Conservation (phyloP, 495 filamentous ascomycete species). For the Hypoxylon lenormandii region DNA sequence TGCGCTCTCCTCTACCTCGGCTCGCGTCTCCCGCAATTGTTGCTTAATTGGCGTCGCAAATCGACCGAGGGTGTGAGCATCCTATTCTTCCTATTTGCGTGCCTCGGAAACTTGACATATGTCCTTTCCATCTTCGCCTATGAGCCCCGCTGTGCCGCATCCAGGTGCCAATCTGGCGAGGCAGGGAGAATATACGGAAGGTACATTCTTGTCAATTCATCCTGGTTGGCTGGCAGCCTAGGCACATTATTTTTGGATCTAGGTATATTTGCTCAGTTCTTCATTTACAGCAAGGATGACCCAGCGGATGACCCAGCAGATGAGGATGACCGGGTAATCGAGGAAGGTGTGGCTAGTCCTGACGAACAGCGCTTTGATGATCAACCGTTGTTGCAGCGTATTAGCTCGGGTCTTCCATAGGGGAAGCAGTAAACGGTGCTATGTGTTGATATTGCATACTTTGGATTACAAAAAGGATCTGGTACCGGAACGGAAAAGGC, state of each 20-base stretch:
- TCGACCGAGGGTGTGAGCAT: conserved; percentile 89
- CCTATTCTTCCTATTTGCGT: conserved; percentile 96
- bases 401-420: conserved; percentile 43
- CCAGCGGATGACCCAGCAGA: conserved; percentile 42
- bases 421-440: not conserved
- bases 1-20: conserved; percentile 90
- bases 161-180: conserved; percentile 67
- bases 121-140: conserved; percentile 91
- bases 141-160: conserved; percentile 69
- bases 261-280: conserved; percentile 91
- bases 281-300: conserved; percentile 71
- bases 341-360: conserved; percentile 7
- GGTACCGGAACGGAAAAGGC: conserved; percentile 14
- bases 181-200: conserved; percentile 70
- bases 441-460: conserved; percentile 26
- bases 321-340: conserved; percentile 21
- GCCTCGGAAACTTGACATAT: conserved; percentile 92
- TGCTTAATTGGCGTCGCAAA: conserved; percentile 89
- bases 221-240: conserved; percentile 88
- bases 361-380: conserved; percentile 52
- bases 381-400: conserved; percentile 56
- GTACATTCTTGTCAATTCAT: conserved; percentile 87
- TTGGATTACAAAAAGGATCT: conserved; percentile 17
- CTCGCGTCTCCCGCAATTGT: conserved; percentile 84
- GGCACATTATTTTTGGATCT: conserved; percentile 87